phyloP scores from a whole-genome alignment of 176 grass and related monocot species.

The Juncus effusus region DNA sequence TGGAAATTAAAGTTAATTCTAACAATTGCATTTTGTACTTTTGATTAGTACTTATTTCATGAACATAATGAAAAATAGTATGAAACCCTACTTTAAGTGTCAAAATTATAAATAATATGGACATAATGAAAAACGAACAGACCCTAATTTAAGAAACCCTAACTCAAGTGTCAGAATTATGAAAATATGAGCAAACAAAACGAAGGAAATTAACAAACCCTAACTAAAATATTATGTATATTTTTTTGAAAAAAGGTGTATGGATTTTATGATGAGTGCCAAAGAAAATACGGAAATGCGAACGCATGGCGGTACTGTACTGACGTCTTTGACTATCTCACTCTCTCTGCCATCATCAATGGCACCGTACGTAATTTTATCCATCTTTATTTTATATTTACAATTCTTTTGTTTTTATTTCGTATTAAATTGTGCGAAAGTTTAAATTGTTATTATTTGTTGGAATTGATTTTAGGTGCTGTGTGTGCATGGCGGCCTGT shows the following conservation, averaged over 20 bases:
- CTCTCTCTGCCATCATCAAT: slow-evolving; percentile 97
- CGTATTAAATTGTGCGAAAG: too few relatives aligned
- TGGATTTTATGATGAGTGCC: slow-evolving; percentile 99
- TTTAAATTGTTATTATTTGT: neutral
- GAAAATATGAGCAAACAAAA: too few relatives aligned
- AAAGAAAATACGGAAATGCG: slow-evolving; percentile 98
- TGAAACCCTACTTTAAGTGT: too few relatives aligned
- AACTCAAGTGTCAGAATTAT: neutral
- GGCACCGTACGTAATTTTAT: slow-evolving; percentile 58
- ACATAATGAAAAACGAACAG: too few relatives aligned
- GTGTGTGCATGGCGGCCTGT: slow-evolving; percentile 96
- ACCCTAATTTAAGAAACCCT: neutral
- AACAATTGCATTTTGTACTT: too few relatives aligned
- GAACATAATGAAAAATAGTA: too few relatives aligned
- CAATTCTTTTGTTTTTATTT: too few relatives aligned
- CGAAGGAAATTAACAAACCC: too few relatives aligned
- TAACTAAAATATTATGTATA: neutral
- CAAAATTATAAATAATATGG: too few relatives aligned
- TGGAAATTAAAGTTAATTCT: too few relatives aligned
- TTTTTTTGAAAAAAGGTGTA: slow-evolving; percentile 49
- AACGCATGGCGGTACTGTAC: slow-evolving; percentile 99
- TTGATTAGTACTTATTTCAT: too few relatives aligned
- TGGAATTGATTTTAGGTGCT: slow-evolving; percentile 63
- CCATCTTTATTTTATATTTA: neutral
- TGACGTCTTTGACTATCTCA: slow-evolving; percentile 99